These are phyloP conservation scores for Earliella scabrosa DNA, from an alignment of 1,284 basidiomycete species.

Conservation along the genomic window DNA sequence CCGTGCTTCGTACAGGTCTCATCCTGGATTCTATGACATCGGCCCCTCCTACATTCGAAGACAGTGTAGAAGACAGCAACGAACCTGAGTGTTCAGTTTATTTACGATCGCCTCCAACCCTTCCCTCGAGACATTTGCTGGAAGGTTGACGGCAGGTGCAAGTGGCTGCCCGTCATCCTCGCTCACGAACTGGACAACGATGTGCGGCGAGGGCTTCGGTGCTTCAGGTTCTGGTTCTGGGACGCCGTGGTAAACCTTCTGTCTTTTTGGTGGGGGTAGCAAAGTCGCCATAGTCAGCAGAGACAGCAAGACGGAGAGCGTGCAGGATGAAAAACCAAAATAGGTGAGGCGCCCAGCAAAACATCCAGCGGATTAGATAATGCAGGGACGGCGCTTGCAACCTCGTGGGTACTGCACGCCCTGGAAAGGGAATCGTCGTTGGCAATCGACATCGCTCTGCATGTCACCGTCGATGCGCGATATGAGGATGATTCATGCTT, in stretches of 20 bases:
- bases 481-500: slow-evolving; percentile 17
- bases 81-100: slow-evolving; percentile 75
- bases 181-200: slow-evolving; percentile 91
- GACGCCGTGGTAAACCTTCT: slow-evolving; percentile 79
- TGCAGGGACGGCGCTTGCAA: background rate
- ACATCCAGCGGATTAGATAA: slow-evolving; percentile 11
- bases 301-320: slow-evolving; percentile 10
- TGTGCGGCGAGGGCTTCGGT: slow-evolving; percentile 60
- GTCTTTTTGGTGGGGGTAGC: slow-evolving; percentile 58
- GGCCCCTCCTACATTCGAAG: background rate
- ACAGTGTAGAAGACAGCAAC: slow-evolving; percentile 22
- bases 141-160: slow-evolving; percentile 87
- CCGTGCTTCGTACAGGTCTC: background rate
- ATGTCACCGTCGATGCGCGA: background rate
- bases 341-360: slow-evolving; percentile 13
- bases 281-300: slow-evolving; percentile 51
- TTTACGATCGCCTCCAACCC: slow-evolving; percentile 87
- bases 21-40: background rate
- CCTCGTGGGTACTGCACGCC: slow-evolving; percentile 22
- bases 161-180: slow-evolving; percentile 82
- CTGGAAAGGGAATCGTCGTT: slow-evolving; percentile 17
- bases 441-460: background rate
- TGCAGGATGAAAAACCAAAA: slow-evolving; percentile 21
- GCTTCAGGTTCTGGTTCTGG: slow-evolving; percentile 64
- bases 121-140: slow-evolving; percentile 86